phyloP scores from a whole-genome alignment of 208 protist species.

The Trypanosoma platydactyli region DNA sequence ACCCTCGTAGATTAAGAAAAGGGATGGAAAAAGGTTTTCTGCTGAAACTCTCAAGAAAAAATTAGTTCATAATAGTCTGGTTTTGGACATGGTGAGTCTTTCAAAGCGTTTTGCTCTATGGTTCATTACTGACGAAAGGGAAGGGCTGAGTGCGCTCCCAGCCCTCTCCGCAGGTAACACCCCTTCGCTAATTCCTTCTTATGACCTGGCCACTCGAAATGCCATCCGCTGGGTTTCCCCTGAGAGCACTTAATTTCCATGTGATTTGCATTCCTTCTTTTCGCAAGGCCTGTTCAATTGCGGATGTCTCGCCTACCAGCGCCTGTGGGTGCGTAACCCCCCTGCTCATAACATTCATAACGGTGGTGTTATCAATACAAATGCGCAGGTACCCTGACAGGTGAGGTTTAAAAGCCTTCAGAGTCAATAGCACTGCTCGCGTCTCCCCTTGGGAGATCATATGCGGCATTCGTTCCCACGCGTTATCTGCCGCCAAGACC shows the following conservation, averaged over 20 bases:
- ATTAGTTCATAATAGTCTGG: too few relatives aligned
- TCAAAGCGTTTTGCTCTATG: too few relatives aligned
- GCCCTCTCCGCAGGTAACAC: background rate
- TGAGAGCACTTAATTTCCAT: background rate
- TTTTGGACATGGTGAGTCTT: too few relatives aligned
- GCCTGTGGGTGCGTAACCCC: background rate
- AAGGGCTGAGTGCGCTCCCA: background rate
- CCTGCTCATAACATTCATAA: constrained; percentile 4
- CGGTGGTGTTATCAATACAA: constrained; percentile 1
- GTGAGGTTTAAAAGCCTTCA: background rate
- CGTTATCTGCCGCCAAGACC: background rate
- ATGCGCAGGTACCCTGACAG: background rate
- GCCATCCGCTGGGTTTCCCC: background rate
- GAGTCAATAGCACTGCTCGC: background rate
- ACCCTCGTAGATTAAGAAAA: too few relatives aligned
- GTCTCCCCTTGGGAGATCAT: constrained; percentile 5
- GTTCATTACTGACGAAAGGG: too few relatives aligned
- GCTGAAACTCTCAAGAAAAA: too few relatives aligned
- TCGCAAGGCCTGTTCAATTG: background rate
- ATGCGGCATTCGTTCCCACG: background rate
- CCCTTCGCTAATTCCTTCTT: background rate
- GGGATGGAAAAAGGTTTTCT: too few relatives aligned
- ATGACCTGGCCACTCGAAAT: background rate
- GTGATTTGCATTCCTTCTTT: background rate
- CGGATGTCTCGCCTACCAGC: background rate